phyloP scores from a whole-genome alignment of 805 yeast species.

The Ogataea saltuana region DNA sequence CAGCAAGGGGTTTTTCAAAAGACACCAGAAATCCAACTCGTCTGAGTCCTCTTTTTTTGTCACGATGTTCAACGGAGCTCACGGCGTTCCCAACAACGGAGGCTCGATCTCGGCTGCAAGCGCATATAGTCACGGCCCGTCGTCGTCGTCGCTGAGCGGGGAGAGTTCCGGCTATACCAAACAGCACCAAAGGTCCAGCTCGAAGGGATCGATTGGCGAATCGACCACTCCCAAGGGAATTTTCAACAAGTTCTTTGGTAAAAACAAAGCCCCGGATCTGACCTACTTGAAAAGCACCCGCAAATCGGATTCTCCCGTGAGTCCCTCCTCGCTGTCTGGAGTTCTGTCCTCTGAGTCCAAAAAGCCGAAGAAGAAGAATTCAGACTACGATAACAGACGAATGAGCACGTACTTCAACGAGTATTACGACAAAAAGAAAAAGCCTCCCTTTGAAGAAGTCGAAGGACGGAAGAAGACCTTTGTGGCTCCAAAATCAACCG shows the following conservation, averaged over 20 bases:
- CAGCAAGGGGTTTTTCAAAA: conserved; percentile 53
- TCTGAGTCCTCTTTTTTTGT: conserved; percentile 52
- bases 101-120: background rate
- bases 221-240: conserved; percentile 32
- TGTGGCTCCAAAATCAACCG: conserved; percentile 9
- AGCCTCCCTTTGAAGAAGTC: conserved; percentile 5
- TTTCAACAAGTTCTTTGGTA: conserved; percentile 35
- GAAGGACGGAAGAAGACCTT: conserved; percentile 8
- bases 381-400: conserved; percentile 22
- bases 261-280: conserved; percentile 20
- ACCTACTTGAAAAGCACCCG: conserved; percentile 11
- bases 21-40: conserved; percentile 64
- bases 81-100: background rate
- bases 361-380: conserved; percentile 14
- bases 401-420: conserved; percentile 19
- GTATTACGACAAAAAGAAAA: conserved; percentile 16
- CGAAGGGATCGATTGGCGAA: conserved; percentile 33
- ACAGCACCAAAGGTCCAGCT: conserved; percentile 29
- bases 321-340: conserved; percentile 27
- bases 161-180: conserved; percentile 11
- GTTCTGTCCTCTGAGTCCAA: conserved; percentile 13
- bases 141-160: conserved; percentile 11
- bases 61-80: conserved; percentile 40
- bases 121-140: conserved; percentile 1
- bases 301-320: conserved; percentile 28